phyloP scores from a whole-genome alignment of 768 basidiomycete species.

The Suillus clintonianus region DNA sequence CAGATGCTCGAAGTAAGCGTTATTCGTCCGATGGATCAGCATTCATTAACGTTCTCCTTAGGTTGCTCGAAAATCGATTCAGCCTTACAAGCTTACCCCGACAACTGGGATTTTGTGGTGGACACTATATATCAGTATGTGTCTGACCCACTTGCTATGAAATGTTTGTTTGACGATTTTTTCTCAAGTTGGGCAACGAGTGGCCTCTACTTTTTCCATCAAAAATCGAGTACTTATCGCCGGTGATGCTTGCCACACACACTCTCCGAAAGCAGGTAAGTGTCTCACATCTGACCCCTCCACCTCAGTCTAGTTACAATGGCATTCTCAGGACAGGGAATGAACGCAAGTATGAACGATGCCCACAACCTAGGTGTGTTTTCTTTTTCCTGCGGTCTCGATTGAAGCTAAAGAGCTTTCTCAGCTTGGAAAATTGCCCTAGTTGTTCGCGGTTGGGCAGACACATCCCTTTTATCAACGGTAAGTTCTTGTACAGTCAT shows the following conservation, averaged over 20 bases:
- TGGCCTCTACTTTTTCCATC: conserved; percentile 51
- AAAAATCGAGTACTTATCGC: conserved; percentile 56
- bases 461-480: conserved; percentile 46
- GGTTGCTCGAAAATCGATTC: conserved; percentile 42
- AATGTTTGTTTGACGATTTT: neutral
- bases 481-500: conserved; percentile 28
- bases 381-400: neutral
- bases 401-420: neutral
- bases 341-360: conserved; percentile 58
- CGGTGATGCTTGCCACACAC: conserved; percentile 54
- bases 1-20: conserved; percentile 38
- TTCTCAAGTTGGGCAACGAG: conserved; percentile 52
- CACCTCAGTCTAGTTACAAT: conserved; percentile 9
- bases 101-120: conserved; percentile 45
- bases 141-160: neutral
- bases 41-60: conserved; percentile 5
- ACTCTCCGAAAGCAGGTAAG: conserved; percentile 44
- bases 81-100: conserved; percentile 39
- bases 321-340: conserved; percentile 46
- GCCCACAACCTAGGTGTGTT: conserved; percentile 48
- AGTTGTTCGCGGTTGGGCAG: conserved; percentile 50
- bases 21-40: neutral
- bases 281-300: neutral
- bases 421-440: conserved; percentile 55
- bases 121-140: conserved; percentile 51